phyloP scores from a whole-genome alignment of 2,329 filamentous ascomycete species.

The Parafenestella ontariensis region DNA sequence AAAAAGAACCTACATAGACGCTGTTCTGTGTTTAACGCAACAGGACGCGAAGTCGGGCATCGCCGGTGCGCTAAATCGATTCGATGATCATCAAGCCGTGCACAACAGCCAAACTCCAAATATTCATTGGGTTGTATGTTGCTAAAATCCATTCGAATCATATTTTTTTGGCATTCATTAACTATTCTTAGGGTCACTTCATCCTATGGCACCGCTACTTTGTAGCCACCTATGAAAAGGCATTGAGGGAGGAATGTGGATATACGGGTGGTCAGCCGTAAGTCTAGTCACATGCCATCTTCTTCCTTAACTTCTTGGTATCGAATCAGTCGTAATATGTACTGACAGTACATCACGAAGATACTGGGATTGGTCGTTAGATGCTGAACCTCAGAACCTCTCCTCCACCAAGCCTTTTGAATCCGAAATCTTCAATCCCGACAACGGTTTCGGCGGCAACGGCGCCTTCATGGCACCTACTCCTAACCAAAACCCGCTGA shows the following conservation, averaged over 20 bases:
- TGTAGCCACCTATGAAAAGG: slow-evolving; percentile 28
- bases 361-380: slow-evolving; percentile 34
- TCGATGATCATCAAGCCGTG: slow-evolving; percentile 32
- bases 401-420: slow-evolving; percentile 22
- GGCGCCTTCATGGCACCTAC: slow-evolving; percentile 36
- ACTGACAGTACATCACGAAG: slow-evolving; percentile 6
- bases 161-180: background rate
- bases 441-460: slow-evolving; percentile 46
- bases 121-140: slow-evolving; percentile 32
- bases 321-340: background rate
- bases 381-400: slow-evolving; percentile 24
- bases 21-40: slow-evolving; percentile 30
- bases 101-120: slow-evolving; percentile 26
- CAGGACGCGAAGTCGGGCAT: slow-evolving; percentile 25
- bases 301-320: background rate
- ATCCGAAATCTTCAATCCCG: slow-evolving; percentile 24
- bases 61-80: slow-evolving; percentile 24
- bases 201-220: slow-evolving; percentile 35
- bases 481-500: slow-evolving; percentile 30
- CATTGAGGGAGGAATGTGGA: slow-evolving; percentile 31
- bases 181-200: slow-evolving; percentile 17
- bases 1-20: slow-evolving; percentile 30
- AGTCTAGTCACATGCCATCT: background rate
- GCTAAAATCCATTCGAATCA: background rate
- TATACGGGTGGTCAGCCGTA: slow-evolving; percentile 45